Percentiles rank a stretch among this genome's conserved stretches.
Conservation (phyloP, 176 grass and related monocot species). For the Ensete ventricosum region DNA sequence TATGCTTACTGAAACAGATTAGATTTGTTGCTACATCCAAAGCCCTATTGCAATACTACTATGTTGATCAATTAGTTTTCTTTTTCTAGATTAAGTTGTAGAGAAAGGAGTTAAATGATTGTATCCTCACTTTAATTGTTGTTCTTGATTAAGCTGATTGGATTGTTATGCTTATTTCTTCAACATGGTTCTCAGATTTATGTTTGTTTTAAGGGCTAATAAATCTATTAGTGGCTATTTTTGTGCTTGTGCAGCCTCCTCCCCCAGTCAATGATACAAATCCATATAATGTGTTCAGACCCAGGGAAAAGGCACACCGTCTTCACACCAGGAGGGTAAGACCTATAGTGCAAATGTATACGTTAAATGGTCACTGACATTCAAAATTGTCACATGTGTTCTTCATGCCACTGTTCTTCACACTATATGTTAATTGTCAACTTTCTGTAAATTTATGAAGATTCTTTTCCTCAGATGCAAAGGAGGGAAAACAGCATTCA, state of each 20-base stretch:
- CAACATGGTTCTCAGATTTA: background rate
- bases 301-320: constrained; percentile 90
- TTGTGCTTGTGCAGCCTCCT: constrained; percentile 37
- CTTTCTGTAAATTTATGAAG: constrained; percentile 2
- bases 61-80: too few species aligned
- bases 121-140: too few species aligned
- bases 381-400: background rate
- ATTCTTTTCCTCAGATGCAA: constrained; percentile 73
- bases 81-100: too few species aligned
- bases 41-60: too few species aligned
- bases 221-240: background rate
- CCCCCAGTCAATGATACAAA: constrained; percentile 94
- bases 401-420: background rate
- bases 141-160: background rate
- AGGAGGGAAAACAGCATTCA: constrained; percentile 95
- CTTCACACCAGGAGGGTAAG: constrained; percentile 96
- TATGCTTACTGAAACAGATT: too few species aligned
- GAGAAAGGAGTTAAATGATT: too few species aligned
- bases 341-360: constrained; percentile 10
- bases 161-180: background rate
- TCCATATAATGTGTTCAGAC: constrained; percentile 99
- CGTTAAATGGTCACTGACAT: background rate
- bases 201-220: background rate
- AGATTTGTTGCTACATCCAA: too few species aligned
- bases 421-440: background rate